Evolutionary conservation across 2,329 filamentous ascomycete species (phyloP).

Genomic region (Malbranchea cinnamomea): DNA sequence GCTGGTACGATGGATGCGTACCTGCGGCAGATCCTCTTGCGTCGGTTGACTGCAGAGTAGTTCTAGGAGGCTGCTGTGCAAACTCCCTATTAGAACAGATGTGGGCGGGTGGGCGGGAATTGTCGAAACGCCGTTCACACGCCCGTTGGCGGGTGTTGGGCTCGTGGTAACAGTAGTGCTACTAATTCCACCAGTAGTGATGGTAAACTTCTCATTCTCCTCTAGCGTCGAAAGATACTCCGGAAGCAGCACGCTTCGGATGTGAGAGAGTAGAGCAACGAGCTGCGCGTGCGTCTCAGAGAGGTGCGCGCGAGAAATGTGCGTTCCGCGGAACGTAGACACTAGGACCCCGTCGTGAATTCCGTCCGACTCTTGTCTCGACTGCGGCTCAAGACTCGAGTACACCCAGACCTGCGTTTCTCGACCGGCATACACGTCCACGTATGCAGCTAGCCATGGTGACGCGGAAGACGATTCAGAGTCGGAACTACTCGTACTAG

Average conservation of each 20-base stretch:
- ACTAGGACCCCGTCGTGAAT: neutral
- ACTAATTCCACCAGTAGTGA: too few relatives aligned
- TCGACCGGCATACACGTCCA: constrained; percentile 24
- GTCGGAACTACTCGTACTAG: too few relatives aligned
- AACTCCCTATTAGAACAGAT: constrained; percentile 22
- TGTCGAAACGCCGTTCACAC: constrained; percentile 7
- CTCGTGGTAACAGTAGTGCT: too few relatives aligned
- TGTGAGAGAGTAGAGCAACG: constrained; percentile 15
- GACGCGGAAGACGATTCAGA: too few relatives aligned
- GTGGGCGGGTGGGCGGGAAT: constrained; percentile 15
- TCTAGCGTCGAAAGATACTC: constrained; percentile 14
- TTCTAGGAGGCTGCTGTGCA: constrained; percentile 21
- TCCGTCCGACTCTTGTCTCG: too few relatives aligned
- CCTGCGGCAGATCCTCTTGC: too few relatives aligned
- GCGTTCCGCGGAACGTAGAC: too few relatives aligned
- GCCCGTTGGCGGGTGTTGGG: neutral
- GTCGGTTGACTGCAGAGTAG: too few relatives aligned
- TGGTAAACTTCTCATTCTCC: neutral
- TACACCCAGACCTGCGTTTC: constrained; percentile 30
- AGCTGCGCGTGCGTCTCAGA: constrained; percentile 15
- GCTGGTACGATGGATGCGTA: constrained; percentile 13
- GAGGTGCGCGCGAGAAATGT: constrained; percentile 6
- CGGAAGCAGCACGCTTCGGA: constrained; percentile 15
- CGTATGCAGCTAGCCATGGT: constrained; percentile 27
- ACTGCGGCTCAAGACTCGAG: constrained; percentile 23